Conservation (phyloP, 495 filamentous ascomycete genomes). For the Podospora pseudoanserina region DNA sequence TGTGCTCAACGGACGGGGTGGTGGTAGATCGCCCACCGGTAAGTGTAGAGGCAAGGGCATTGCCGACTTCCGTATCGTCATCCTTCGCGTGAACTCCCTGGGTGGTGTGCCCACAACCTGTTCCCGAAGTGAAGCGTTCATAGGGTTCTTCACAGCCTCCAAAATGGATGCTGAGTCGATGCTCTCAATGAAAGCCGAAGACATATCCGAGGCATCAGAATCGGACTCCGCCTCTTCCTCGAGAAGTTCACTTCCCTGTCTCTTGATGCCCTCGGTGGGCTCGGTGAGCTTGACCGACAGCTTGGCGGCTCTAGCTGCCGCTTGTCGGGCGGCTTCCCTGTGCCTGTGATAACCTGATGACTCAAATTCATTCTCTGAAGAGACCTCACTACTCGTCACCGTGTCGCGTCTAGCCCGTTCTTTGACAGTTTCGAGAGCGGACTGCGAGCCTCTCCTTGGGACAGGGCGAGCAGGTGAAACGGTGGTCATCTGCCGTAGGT, state of each 20-base stretch:
- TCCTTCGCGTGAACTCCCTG: slow-evolving; percentile 48
- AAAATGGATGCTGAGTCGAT: slow-evolving; percentile 54
- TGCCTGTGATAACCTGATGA: slow-evolving; percentile 59
- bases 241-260: slow-evolving; percentile 53
- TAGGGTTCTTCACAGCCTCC: slow-evolving; percentile 46
- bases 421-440: slow-evolving; percentile 68
- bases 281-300: slow-evolving; percentile 44
- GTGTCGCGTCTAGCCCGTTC: slow-evolving; percentile 77
- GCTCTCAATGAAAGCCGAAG: slow-evolving; percentile 51
- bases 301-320: slow-evolving; percentile 32
- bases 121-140: slow-evolving; percentile 45
- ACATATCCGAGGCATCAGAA: slow-evolving; percentile 54
- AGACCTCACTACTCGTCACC: slow-evolving; percentile 86
- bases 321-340: slow-evolving; percentile 45
- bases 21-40: slow-evolving; percentile 72
- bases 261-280: slow-evolving; percentile 36
- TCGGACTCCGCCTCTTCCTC: slow-evolving; percentile 55
- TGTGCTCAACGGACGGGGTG: slow-evolving; percentile 86
- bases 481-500: slow-evolving; percentile 43
- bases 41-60: slow-evolving; percentile 52
- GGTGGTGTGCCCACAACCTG: slow-evolving; percentile 55
- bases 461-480: slow-evolving; percentile 34
- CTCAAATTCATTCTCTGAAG: slow-evolving; percentile 83
- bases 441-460: slow-evolving; percentile 66
- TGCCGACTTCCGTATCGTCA: slow-evolving; percentile 43